These are phyloP conservation scores for Tolypocladium album DNA, from an alignment of 2,329 filamentous ascomycete genomes.

Conservation along the genomic window DNA sequence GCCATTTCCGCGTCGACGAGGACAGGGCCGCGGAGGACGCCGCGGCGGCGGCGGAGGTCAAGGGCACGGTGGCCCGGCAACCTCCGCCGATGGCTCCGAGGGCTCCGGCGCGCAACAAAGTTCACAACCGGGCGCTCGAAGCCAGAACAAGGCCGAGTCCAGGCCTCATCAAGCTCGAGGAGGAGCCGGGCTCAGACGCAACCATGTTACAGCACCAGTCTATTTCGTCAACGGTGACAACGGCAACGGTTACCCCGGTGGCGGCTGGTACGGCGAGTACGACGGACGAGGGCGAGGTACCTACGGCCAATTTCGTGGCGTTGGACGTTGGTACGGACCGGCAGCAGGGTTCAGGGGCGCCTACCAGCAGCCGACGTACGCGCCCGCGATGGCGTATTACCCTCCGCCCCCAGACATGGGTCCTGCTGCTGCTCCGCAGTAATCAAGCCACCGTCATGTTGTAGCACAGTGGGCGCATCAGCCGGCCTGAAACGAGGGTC, in stretches of 20 bases:
- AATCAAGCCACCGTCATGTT: not conserved
- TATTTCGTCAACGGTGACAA: not conserved
- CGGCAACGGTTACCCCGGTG: not conserved
- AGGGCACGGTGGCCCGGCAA: not conserved
- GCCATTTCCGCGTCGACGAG: conserved; percentile 13
- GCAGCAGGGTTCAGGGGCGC: not conserved
- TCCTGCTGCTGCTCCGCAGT: not conserved
- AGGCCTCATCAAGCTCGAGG: not conserved
- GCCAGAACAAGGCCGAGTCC: not conserved
- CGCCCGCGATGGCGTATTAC: not conserved
- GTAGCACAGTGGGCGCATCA: not conserved
- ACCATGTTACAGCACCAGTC: not conserved
- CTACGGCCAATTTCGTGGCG: not conserved
- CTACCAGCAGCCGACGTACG: not conserved
- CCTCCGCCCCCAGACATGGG: not conserved
- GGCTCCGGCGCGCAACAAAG: not conserved
- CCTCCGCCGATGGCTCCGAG: not conserved
- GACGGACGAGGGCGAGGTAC: conserved; percentile 10
- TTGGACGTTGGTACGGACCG: conserved; percentile 1
- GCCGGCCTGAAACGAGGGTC: not conserved
- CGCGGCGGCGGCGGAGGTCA: conserved; percentile 6
- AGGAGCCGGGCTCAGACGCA: not conserved
- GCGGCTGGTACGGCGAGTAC: conserved; percentile 3
- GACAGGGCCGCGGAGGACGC: conserved; percentile 6
- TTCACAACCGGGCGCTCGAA: not conserved